These are phyloP conservation scores for Musa beccarii DNA, from an alignment of 176 grass and related monocot species.

Conservation along the genomic window DNA sequence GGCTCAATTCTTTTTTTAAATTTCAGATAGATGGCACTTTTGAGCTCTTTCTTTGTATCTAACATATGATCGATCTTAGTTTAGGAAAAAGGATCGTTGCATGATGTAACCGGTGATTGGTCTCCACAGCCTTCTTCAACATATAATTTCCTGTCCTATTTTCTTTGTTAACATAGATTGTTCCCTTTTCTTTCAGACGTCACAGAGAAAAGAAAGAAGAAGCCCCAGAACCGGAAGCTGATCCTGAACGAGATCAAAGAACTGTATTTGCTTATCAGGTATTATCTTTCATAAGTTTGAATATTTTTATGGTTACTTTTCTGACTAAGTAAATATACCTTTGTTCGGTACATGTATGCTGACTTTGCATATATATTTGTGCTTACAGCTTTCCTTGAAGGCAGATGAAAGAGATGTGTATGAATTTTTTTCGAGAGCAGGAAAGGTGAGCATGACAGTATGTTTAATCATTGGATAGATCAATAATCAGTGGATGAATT, in stretches of 20 bases:
- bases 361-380: constrained; percentile 2
- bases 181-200: constrained; percentile 40
- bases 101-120: not conserved
- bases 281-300: not conserved
- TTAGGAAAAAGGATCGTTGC: not conserved
- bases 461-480: constrained; percentile 3
- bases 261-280: constrained; percentile 95
- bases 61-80: not conserved
- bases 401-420: constrained; percentile 98
- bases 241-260: constrained; percentile 98
- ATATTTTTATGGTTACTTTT: not conserved
- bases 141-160: not conserved
- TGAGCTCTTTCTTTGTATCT: not conserved
- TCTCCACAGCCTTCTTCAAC: not conserved
- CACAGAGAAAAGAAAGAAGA: constrained; percentile 69
- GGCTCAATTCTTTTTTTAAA: not conserved
- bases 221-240: constrained; percentile 57
- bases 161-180: constrained; percentile 11
- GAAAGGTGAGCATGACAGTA: constrained; percentile 42
- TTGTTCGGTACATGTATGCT: not conserved
- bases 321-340: not conserved
- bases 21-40: not conserved
- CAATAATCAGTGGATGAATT: not conserved
- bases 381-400: constrained; percentile 67
- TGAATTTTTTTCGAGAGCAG: constrained; percentile 94